phyloP scores from a whole-genome alignment of 2,329 filamentous ascomycete species.

The Arthroderma sp. region DNA sequence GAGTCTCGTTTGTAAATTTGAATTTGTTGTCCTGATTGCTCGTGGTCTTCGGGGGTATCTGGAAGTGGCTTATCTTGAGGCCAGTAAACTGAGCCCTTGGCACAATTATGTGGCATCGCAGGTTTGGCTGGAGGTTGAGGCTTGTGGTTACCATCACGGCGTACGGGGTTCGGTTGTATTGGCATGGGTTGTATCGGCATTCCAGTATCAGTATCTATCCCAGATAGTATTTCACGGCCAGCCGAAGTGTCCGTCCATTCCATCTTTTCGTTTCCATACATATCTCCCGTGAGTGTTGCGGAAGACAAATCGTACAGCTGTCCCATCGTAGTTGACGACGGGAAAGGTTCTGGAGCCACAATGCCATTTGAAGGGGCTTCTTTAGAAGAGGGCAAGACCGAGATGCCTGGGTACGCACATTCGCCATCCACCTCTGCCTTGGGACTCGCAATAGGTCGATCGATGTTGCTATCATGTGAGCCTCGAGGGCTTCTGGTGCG shows the following conservation, averaged over 20 bases:
- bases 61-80: slow-evolving; percentile 3
- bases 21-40: not conserved
- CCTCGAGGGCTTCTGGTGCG: slow-evolving; percentile 1
- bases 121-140: not conserved
- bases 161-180: not conserved
- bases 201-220: not conserved
- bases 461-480: not conserved
- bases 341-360: not conserved
- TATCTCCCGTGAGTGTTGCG: slow-evolving; percentile 2
- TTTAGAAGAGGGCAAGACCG: slow-evolving; percentile 10
- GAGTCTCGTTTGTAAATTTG: slow-evolving; percentile 1
- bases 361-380: not conserved
- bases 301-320: slow-evolving; percentile 1
- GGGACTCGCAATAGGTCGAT: not conserved
- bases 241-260: slow-evolving; percentile 6
- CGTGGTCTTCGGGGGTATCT: not conserved
- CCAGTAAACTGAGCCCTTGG: not conserved
- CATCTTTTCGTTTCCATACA: not conserved
- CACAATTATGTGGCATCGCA: slow-evolving; percentile 1
- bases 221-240: slow-evolving; percentile 6
- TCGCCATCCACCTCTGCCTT: slow-evolving; percentile 10
- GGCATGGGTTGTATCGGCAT: slow-evolving; percentile 2
- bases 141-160: not conserved
- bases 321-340: not conserved
- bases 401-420: slow-evolving; percentile 12